Evolutionary conservation across 176 grass and related monocot genomes (phyloP).

Genomic region (Lolium rigidum): DNA sequence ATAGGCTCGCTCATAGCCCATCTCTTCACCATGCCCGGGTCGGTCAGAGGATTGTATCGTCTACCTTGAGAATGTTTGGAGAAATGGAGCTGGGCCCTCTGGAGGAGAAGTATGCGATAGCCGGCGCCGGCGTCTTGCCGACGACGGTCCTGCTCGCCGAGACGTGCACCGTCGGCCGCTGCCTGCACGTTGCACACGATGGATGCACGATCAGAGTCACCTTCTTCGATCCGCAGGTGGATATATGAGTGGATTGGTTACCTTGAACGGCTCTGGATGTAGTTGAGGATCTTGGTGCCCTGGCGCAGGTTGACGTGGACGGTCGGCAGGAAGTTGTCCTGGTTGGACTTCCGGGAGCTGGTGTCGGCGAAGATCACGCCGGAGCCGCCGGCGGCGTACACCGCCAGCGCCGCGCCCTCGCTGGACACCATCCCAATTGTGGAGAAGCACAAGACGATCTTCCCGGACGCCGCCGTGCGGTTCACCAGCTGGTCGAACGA

Average conservation of each 20-base stretch:
- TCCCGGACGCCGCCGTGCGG: slow-evolving; percentile 45
- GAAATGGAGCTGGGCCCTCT: slow-evolving; percentile 75
- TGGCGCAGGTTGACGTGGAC: slow-evolving; percentile 72
- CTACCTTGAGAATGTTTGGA: slow-evolving; percentile 90
- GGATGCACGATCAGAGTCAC: neutral
- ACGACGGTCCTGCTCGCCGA: slow-evolving; percentile 54
- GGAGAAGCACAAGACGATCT: slow-evolving; percentile 80
- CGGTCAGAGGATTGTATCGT: neutral
- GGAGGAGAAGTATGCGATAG: slow-evolving; percentile 80
- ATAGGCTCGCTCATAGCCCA: neutral
- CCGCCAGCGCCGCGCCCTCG: slow-evolving; percentile 55
- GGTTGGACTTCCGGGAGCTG: slow-evolving; percentile 45
- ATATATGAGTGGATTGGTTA: neutral
- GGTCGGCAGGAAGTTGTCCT: slow-evolving; percentile 75
- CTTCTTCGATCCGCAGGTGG: neutral
- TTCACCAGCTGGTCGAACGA: slow-evolving; percentile 52
- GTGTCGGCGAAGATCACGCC: slow-evolving; percentile 82
- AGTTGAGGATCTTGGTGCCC: slow-evolving; percentile 80
- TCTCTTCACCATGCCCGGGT: neutral
- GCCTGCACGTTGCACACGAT: slow-evolving; percentile 1
- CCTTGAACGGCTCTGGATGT: slow-evolving; percentile 50
- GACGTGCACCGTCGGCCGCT: slow-evolving; percentile 44
- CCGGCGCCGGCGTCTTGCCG: slow-evolving; percentile 67
- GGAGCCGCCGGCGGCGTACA: slow-evolving; percentile 56
- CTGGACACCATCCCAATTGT: slow-evolving; percentile 56